Conservation (phyloP, 768 basidiomycete genomes). For the Kondoa malvinella region DNA sequence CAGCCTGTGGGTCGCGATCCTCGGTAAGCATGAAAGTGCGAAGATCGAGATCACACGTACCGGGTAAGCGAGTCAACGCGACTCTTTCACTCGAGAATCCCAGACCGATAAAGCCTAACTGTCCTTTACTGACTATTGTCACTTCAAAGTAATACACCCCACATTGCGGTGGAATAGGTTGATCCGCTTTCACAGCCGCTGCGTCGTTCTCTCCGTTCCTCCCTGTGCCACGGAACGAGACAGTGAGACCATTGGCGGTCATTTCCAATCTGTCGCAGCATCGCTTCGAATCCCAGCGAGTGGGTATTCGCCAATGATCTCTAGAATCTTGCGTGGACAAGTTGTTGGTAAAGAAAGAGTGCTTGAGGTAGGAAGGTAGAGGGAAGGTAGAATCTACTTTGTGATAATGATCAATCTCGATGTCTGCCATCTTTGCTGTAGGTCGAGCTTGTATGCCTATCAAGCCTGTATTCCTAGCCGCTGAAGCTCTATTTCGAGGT, state of each 20-base stretch:
- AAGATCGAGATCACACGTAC: constrained; percentile 27
- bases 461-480: too few relatives aligned
- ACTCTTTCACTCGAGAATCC: constrained; percentile 54
- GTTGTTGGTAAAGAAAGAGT: constrained; percentile 11
- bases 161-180: constrained; percentile 62
- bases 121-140: constrained; percentile 59
- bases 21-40: background rate
- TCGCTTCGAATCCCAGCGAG: background rate
- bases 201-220: constrained; percentile 56
- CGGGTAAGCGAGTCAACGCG: constrained; percentile 57
- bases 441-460: too few relatives aligned
- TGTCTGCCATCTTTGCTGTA: too few relatives aligned
- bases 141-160: constrained; percentile 94
- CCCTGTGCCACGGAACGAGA: constrained; percentile 19
- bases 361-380: constrained; percentile 21
- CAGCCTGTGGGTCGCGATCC: constrained; percentile 31
- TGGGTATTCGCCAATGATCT: background rate
- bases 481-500: too few relatives aligned
- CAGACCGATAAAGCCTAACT: constrained; percentile 52
- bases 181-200: constrained; percentile 58
- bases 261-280: constrained; percentile 19
- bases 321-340: background rate
- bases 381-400: constrained; percentile 19
- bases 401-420: too few relatives aligned
- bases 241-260: constrained; percentile 10